A percentile compares a stretch with the other conserved stretches of the same genome.
These are phyloP conservation scores for Monascus purpureus DNA, from an alignment of 495 filamentous ascomycete genomes.

Conservation along the genomic window DNA sequence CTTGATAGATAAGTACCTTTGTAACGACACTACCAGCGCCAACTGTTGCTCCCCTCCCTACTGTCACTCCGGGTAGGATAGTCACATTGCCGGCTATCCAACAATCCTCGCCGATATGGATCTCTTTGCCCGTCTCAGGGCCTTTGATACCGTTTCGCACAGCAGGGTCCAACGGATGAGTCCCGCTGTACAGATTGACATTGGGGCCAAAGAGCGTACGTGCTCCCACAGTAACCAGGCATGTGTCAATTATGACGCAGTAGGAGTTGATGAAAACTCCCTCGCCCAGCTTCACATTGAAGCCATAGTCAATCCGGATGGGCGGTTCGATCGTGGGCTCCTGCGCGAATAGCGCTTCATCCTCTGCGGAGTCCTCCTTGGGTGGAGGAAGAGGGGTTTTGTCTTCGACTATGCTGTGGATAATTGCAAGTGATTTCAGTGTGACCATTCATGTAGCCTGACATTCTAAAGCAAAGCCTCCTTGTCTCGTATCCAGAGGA, in stretches of 20 bases:
- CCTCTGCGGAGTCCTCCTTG: slow-evolving; percentile 36
- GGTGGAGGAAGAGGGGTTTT: slow-evolving; percentile 45
- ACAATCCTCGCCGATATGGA: slow-evolving; percentile 73
- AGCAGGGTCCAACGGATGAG: slow-evolving; percentile 63
- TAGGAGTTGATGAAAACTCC: slow-evolving; percentile 69
- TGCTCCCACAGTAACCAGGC: slow-evolving; percentile 59
- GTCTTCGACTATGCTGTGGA: slow-evolving; percentile 48
- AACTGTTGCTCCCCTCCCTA: slow-evolving; percentile 63
- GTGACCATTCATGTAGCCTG: too few species aligned
- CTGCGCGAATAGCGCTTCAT: slow-evolving; percentile 42
- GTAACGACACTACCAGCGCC: slow-evolving; percentile 87
- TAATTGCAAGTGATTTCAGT: too few species aligned
- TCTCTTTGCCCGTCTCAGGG: slow-evolving; percentile 61
- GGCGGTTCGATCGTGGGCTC: slow-evolving; percentile 62
- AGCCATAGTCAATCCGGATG: slow-evolving; percentile 62
- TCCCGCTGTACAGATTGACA: slow-evolving; percentile 54
- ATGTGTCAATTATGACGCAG: slow-evolving; percentile 64
- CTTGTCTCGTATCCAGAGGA: too few species aligned
- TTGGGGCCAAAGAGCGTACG: slow-evolving; percentile 72
- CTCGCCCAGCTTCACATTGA: slow-evolving; percentile 51
- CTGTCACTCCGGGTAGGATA: slow-evolving; percentile 64
- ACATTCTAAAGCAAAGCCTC: too few species aligned
- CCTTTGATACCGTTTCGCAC: slow-evolving; percentile 60
- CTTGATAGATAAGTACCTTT: too few species aligned
- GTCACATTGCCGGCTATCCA: slow-evolving; percentile 76